Conservation (phyloP, 345 rosid genomes). For the Aethionema arabicum region DNA sequence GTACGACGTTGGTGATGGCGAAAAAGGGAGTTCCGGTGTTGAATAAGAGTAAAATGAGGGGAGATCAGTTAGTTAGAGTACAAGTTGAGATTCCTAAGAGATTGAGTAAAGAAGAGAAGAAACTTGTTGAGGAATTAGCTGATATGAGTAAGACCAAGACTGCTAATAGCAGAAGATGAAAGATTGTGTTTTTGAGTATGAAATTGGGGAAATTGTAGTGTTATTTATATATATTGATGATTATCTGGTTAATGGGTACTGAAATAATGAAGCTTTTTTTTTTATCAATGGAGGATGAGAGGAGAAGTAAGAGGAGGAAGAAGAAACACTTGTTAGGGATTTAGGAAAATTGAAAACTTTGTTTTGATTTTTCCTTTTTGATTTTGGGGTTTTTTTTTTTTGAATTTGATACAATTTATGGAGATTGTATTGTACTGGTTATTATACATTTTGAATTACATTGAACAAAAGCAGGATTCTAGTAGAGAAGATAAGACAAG, state of each 20-base stretch:
- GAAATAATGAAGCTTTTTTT: background rate
- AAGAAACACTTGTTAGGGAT: constrained; percentile 20
- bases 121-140: constrained; percentile 83
- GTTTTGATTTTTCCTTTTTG: constrained; percentile 13
- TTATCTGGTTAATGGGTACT: constrained; percentile 9
- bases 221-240: constrained; percentile 17
- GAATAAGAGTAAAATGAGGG: constrained; percentile 86
- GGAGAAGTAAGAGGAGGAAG: constrained; percentile 21
- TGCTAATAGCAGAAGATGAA: constrained; percentile 61
- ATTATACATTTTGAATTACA: constrained; percentile 16
- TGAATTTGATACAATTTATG: background rate
- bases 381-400: constrained; percentile 18
- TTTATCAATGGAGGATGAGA: background rate
- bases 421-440: constrained; percentile 28
- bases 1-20: constrained; percentile 90
- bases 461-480: constrained; percentile 13
- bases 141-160: constrained; percentile 87
- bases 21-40: constrained; percentile 90
- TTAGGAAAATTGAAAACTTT: constrained; percentile 5
- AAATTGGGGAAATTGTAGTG: constrained; percentile 10
- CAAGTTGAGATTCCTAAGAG: constrained; percentile 97
- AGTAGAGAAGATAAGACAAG: constrained; percentile 3
- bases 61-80: constrained; percentile 94
- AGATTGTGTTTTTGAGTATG: background rate
- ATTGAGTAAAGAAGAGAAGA: constrained; percentile 81